These are phyloP conservation scores for Mucor velutinosus DNA, from an alignment of 371 early-diverging fungal species.

Conservation along the genomic window DNA sequence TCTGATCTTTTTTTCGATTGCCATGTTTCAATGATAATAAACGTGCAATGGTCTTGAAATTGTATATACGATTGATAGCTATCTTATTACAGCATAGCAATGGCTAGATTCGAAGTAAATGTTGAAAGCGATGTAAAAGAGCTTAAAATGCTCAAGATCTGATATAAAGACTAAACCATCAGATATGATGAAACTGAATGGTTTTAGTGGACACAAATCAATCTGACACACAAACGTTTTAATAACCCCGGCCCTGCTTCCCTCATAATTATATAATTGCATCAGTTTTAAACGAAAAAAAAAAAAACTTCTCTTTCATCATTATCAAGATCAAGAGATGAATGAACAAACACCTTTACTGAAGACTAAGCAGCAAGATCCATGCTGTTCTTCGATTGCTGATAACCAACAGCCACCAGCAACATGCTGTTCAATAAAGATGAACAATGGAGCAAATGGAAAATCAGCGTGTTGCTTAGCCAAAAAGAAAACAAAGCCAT, in stretches of 20 bases:
- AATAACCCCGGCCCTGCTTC: slow-evolving; percentile 1
- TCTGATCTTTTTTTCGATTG: slow-evolving; percentile 4
- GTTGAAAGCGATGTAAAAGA: neutral
- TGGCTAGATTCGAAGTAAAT: neutral
- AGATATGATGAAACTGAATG: neutral
- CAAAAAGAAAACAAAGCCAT: slow-evolving; percentile 4
- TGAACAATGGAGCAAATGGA: neutral
- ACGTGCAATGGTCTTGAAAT: neutral
- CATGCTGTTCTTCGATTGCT: neutral
- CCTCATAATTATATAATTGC: neutral
- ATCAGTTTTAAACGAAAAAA: neutral
- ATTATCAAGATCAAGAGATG: slow-evolving; percentile 3
- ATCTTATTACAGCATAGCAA: neutral
- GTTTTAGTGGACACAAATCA: neutral
- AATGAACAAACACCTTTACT: slow-evolving; percentile 28
- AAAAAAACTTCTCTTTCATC: neutral
- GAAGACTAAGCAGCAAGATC: neutral
- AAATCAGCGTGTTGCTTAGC: slow-evolving; percentile 10
- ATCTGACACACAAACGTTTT: neutral
- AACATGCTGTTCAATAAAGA: slow-evolving; percentile 21
- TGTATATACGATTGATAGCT: neutral
- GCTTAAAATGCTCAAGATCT: neutral
- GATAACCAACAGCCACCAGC: neutral
- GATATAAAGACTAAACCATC: neutral
- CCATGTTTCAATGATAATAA: neutral